A percentile compares a stretch with the other conserved stretches of the same genome.
These are phyloP conservation scores for Stylonectria norvegica DNA, from an alignment of 2,329 filamentous ascomycete species.

Conservation along the genomic window DNA sequence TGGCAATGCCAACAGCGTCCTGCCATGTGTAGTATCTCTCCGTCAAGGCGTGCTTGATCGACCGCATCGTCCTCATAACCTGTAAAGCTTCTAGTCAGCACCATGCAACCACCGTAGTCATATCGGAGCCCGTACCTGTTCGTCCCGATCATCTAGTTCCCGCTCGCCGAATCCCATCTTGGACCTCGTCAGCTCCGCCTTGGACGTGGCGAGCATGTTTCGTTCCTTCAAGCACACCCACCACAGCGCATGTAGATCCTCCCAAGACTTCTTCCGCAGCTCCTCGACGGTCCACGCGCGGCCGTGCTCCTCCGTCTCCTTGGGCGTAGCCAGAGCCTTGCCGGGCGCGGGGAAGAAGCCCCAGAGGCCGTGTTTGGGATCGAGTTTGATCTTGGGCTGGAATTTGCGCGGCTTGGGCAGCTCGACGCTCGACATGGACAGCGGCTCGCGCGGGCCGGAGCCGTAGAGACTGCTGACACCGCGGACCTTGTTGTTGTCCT, in stretches of 20 bases:
- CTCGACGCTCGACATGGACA: conserved; percentile 68
- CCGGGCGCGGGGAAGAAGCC: conserved; percentile 77
- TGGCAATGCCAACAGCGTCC: conserved; percentile 65
- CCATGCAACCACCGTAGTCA: too few relatives aligned
- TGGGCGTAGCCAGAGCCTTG: conserved; percentile 67
- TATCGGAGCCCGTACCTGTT: conserved; percentile 67
- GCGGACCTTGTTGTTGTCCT: conserved; percentile 75
- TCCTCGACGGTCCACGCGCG: conserved; percentile 83
- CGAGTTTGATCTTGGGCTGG: conserved; percentile 55
- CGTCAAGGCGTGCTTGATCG: conserved; percentile 80
- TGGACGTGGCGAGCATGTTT: conserved; percentile 81
- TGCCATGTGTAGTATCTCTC: conserved; percentile 88
- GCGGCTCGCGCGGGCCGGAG: conserved; percentile 69
- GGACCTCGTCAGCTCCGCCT: conserved; percentile 63
- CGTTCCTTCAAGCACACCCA: conserved; percentile 91
- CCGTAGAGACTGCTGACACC: conserved; percentile 78
- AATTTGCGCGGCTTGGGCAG: conserved; percentile 68
- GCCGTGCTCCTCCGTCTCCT: conserved; percentile 69
- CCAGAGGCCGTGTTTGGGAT: conserved; percentile 84
- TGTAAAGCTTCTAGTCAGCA: conserved; percentile 35
- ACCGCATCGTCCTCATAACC: conserved; percentile 73
- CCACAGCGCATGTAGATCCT: conserved; percentile 88
- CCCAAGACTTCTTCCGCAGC: conserved; percentile 85
- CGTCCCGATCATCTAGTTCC: conserved; percentile 62
- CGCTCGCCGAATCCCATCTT: conserved; percentile 70